Base-by-base conservation (phyloP, 495 filamentous ascomycete genomes). In the Daldinia concentrica region DNA sequence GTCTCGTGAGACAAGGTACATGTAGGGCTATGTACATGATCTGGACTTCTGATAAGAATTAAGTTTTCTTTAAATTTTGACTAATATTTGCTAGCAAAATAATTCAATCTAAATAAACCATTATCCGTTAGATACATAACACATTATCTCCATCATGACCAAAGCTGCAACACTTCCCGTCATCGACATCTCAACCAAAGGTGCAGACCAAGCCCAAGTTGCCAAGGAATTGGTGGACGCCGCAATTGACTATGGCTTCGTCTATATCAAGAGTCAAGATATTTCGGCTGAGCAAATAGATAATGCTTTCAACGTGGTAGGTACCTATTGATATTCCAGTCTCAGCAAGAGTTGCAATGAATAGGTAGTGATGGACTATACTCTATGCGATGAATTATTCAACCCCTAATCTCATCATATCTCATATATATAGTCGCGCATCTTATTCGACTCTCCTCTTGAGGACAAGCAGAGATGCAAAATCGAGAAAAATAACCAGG, bases 161-260 rank as follows among this genome's bases (percentile, higher is more conserved):
- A 77, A 66, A 60, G 69, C 80, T 27, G 82, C 88, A 59, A 86
- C 86, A 22, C 92, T 97, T 29, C 92, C 94, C 11, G 82, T 97
- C 69, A 91, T 98, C 72, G 90, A 97, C 76, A 88, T 98, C 74
- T 89, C 86, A 3, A 81, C 83, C 45, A 73, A 83, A 5, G 80
- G 82, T 26, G 78, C 79, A 34, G 80, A 88, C 66, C 79, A 86
- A 72, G 71, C 82, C 19, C 80, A 87, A 70, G 87, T 89, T 62
- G 92, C 92, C 56, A 86, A 87, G 66, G 81, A 90, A 45, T 86
- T 98, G 36, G 88, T 98, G 30, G 86, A 92, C 64, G 95, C 94
- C 1, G 92, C 92, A 7, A 84, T 90, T 36, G 86, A 89, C 27
- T 89, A 92, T 78, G 95, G 95, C 54, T 98, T 98, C 76, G 85